phyloP scores from a whole-genome alignment of 1,284 basidiomycete genomes.

The Chalciporus sp. region DNA sequence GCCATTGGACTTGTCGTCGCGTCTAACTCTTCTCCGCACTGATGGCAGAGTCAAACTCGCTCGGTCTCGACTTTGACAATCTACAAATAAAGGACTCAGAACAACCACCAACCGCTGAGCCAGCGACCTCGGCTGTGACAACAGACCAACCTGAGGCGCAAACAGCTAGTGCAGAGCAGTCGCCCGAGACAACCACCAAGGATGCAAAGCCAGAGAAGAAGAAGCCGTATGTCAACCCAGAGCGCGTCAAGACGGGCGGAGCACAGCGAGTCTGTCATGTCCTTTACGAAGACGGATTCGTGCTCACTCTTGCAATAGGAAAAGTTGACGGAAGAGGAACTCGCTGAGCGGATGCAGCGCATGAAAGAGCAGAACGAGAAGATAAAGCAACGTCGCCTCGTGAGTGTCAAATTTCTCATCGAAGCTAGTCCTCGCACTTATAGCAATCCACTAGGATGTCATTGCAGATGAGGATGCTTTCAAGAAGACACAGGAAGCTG shows the following conservation, averaged over 20 bases:
- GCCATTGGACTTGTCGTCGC: not conserved
- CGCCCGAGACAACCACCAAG: not conserved
- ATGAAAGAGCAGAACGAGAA: constrained; percentile 80
- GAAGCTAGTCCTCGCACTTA: too few species aligned
- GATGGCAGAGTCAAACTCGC: constrained; percentile 51
- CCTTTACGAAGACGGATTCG: not conserved
- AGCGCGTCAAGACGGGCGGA: constrained; percentile 81
- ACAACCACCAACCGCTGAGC: constrained; percentile 4
- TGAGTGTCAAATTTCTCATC: constrained; percentile 32
- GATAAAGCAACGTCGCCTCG: constrained; percentile 75
- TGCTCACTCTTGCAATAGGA: constrained; percentile 48
- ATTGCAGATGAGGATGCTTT: constrained; percentile 79
- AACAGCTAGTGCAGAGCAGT: not conserved
- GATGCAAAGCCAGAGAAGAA: constrained; percentile 41
- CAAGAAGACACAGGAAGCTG: constrained; percentile 62
- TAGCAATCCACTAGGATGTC: constrained; percentile 53
- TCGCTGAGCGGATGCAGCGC: constrained; percentile 69
- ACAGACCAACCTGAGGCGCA: constrained; percentile 10
- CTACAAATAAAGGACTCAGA: constrained; percentile 33
- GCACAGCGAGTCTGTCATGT: constrained; percentile 56
- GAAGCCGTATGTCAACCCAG: constrained; percentile 72
- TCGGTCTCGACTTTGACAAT: constrained; percentile 66
- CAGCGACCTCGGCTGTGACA: constrained; percentile 9
- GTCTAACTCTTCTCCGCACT: not conserved
- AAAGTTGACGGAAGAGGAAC: constrained; percentile 71